phyloP scores from a whole-genome alignment of 2,329 filamentous ascomycete species.

The Fusarium agapanthi region DNA sequence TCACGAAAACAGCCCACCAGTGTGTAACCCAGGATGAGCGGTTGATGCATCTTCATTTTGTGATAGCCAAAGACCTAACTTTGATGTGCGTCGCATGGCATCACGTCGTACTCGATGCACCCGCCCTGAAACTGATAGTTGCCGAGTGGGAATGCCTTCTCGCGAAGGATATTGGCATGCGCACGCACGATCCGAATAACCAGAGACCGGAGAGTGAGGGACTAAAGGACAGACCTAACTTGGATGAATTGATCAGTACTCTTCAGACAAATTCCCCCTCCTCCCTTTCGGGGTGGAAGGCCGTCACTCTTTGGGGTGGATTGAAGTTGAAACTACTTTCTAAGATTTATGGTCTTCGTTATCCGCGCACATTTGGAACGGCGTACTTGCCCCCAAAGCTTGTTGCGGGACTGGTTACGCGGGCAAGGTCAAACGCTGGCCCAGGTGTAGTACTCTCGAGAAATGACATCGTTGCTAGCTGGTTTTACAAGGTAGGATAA shows the following conservation, averaged over 20 bases:
- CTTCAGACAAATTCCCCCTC: background rate
- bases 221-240: accelerated
- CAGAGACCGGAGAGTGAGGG: accelerated
- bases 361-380: background rate
- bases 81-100: background rate
- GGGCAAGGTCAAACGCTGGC: background rate
- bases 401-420: background rate
- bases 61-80: background rate
- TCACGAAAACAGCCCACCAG: background rate
- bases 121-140: background rate
- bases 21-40: background rate
- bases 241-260: background rate
- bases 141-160: background rate
- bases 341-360: accelerated
- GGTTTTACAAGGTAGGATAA: background rate
- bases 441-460: background rate
- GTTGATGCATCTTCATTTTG: background rate
- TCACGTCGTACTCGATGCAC: background rate
- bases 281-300: accelerated
- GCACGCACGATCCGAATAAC: accelerated
- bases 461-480: background rate
- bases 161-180: accelerated
- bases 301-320: background rate
- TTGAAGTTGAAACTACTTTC: background rate
- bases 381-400: background rate